Evolutionary conservation across 139 green algal genomes (phyloP), one percentile per base, ranked within the genome.

Genomic region (Chlorella sp.): DNA sequence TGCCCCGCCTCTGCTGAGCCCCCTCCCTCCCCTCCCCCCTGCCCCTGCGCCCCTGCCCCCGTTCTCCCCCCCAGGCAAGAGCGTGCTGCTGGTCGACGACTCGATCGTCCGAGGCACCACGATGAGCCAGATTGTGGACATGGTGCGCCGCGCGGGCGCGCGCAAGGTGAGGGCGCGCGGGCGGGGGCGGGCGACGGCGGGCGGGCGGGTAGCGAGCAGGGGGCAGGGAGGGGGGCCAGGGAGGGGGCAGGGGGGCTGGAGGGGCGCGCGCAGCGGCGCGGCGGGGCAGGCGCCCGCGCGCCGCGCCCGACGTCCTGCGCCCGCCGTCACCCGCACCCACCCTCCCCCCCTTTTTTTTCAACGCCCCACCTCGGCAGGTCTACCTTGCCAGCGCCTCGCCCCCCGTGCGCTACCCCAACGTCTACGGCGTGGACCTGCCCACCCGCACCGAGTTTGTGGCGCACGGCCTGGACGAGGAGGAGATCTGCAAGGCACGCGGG

Each of bases 401-500:
- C 0, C 94, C 96, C 2, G 96, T 98, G 73, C 91, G 91, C 8
- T 93, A 90, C 86, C 94, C 96, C 64, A 99, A 98, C 85, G 97
- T 99, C 69, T 99, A 99, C 77, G 96, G 96, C 48, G 96, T 99
- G 63, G 96, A 99, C 87, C 97, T 99, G 92, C 96, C 96, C 71
- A 94, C 77, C 64, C 73, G 87, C 40, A 89, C 91, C 82, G 95
- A 99, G 88, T 97, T 99, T 86, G 94, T 98, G 48, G 94, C 93
- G 8, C 84, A 94, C 68, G 86, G 90, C 23, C 84, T 95, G 27
- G 92, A 77, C 9, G 90, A 95, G 62, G 89, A 95, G 43, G 73
- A 96, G 79, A 91, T 97, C 46, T 73, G 83, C 63, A 72, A 84
- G 79, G 40, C 51, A 67, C 40, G 36, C 2, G 5, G 5, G n/a